Evolutionary conservation across 306 rosid species (phyloP).

Genomic region (Malus sylvestris): DNA sequence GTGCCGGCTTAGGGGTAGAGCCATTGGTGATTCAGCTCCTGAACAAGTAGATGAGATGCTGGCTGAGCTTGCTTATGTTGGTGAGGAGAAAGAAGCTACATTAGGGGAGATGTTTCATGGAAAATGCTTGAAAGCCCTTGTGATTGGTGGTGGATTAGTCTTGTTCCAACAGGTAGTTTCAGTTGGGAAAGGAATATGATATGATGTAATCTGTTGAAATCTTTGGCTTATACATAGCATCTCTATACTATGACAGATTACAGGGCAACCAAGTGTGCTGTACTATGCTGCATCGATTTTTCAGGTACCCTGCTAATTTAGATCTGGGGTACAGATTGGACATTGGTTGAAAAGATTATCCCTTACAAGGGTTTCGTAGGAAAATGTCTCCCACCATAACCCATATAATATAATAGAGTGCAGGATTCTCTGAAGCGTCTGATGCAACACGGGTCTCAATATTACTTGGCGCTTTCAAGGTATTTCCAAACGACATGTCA

Average conservation of each 20-base stretch:
- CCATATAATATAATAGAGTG: slow-evolving; percentile 47
- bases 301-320: slow-evolving; percentile 53
- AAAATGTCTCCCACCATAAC: slow-evolving; percentile 23
- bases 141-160: slow-evolving; percentile 74
- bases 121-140: slow-evolving; percentile 71
- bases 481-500: slow-evolving; percentile 5
- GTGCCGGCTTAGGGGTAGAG: slow-evolving; percentile 56
- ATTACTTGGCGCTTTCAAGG: slow-evolving; percentile 84
- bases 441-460: slow-evolving; percentile 96
- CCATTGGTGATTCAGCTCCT: slow-evolving; percentile 48
- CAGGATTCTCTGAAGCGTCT: slow-evolving; percentile 87
- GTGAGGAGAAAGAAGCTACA: slow-evolving; percentile 59
- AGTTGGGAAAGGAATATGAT: slow-evolving; percentile 20
- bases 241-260: slow-evolving; percentile 55
- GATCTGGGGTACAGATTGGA: slow-evolving; percentile 8
- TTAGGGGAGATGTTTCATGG: slow-evolving; percentile 69
- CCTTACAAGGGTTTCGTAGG: neutral
- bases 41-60: slow-evolving; percentile 75
- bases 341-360: slow-evolving; percentile 7
- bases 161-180: slow-evolving; percentile 88
- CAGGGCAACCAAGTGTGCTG: slow-evolving; percentile 97
- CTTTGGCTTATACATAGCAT: slow-evolving; percentile 26
- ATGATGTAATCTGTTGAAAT: slow-evolving; percentile 6
- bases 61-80: slow-evolving; percentile 60
- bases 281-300: slow-evolving; percentile 91